Evolutionary conservation across 352 stramenopile genomes (phyloP).

Genomic region (Pythium dissotocum): DNA sequence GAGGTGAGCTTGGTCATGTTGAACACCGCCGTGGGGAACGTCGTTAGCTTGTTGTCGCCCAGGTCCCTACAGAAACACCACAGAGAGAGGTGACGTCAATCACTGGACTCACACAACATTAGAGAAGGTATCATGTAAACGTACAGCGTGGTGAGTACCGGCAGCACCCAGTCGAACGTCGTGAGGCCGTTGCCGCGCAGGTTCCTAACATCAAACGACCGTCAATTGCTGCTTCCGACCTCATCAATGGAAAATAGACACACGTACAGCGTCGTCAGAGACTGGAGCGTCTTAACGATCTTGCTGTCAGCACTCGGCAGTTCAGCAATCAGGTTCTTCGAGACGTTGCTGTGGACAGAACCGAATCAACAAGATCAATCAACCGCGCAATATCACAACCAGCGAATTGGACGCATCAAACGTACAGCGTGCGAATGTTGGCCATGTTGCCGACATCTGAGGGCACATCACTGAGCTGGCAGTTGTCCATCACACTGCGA

Average conservation of each 20-base stretch:
- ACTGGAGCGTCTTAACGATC: slow-evolving; percentile 40
- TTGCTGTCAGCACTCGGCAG: slow-evolving; percentile 35
- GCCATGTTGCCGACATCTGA: slow-evolving; percentile 45
- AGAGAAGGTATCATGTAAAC: not conserved
- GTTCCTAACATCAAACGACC: slow-evolving; percentile 30
- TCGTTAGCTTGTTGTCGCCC: slow-evolving; percentile 28
- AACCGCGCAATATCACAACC: not conserved
- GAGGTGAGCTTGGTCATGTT: slow-evolving; percentile 69
- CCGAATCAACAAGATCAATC: not conserved
- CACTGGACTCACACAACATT: no score
- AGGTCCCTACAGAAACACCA: slow-evolving; percentile 19
- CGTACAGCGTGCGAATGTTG: slow-evolving; percentile 61
- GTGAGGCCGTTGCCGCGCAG: slow-evolving; percentile 56
- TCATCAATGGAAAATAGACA: not conserved
- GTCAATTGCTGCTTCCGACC: not conserved
- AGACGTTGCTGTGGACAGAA: slow-evolving; percentile 40
- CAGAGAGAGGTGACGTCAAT: not conserved
- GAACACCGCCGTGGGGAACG: slow-evolving; percentile 44
- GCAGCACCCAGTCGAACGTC: slow-evolving; percentile 37
- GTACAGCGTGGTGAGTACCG: slow-evolving; percentile 22
- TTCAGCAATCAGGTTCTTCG: slow-evolving; percentile 57
- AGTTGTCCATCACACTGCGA: slow-evolving; percentile 66
- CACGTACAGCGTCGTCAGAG: slow-evolving; percentile 46
- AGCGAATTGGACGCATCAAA: not conserved
- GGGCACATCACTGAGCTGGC: slow-evolving; percentile 54